phyloP scores from a whole-genome alignment of 352 stramenopile genomes.

The Phytophthora boehmeriae region DNA sequence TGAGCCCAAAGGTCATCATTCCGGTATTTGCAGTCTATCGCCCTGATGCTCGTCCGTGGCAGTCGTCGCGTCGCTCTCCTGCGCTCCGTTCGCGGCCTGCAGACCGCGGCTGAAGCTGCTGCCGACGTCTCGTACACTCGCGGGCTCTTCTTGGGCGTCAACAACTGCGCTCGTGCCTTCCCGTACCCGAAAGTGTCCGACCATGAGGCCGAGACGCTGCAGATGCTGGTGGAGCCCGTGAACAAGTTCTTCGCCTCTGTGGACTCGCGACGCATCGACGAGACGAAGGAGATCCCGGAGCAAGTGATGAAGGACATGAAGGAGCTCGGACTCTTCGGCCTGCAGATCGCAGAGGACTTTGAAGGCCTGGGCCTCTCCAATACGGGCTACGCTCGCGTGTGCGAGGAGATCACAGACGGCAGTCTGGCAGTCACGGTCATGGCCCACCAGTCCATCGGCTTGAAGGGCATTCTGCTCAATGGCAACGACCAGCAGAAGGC shows the following conservation, averaged over 20 bases:
- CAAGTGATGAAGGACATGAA: constrained; percentile 80
- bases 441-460: constrained; percentile 88
- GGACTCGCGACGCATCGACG: constrained; percentile 77
- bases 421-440: constrained; percentile 86
- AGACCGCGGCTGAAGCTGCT: constrained; percentile 73
- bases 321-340: constrained; percentile 84
- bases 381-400: constrained; percentile 85
- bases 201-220: constrained; percentile 79
- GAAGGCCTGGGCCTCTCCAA: constrained; percentile 83
- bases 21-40: not conserved
- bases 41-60: constrained; percentile 47
- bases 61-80: constrained; percentile 25
- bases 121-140: constrained; percentile 80
- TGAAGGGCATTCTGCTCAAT: constrained; percentile 90
- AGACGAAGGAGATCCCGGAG: constrained; percentile 79
- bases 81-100: no score
- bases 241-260: constrained; percentile 79
- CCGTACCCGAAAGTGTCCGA: constrained; percentile 78
- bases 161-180: constrained; percentile 79
- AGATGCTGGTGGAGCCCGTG: constrained; percentile 86
- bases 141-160: constrained; percentile 83
- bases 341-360: constrained; percentile 86
- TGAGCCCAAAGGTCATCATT: constrained; percentile 36
- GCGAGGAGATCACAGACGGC: constrained; percentile 84
- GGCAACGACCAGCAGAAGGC: constrained; percentile 84